Conservation (phyloP, 768 basidiomycete genomes). For the Leccinum ochraceum region DNA sequence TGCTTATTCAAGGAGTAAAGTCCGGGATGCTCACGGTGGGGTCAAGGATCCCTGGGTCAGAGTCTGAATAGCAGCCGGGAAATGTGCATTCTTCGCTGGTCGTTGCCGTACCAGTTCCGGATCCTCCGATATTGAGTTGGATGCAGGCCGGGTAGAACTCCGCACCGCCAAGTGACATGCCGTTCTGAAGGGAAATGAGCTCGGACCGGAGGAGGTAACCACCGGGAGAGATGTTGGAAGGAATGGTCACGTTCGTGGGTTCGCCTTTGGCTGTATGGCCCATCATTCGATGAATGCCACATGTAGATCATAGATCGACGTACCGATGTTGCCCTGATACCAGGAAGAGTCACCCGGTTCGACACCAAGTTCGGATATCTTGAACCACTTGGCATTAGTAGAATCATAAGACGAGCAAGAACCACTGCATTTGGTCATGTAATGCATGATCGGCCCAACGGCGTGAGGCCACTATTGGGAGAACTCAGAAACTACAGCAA, state of each 20-base stretch:
- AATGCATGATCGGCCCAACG: conserved; percentile 70
- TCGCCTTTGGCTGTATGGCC: conserved; percentile 35
- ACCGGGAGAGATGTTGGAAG: conserved; percentile 57
- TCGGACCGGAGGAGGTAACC: conserved; percentile 79
- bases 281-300: not conserved
- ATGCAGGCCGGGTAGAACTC: conserved; percentile 36
- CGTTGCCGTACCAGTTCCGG: conserved; percentile 20
- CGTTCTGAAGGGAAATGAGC: conserved; percentile 75
- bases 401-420: conserved; percentile 62
- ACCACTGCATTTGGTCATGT: conserved; percentile 62
- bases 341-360: conserved; percentile 40
- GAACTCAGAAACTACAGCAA: not conserved
- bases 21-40: conserved; percentile 36
- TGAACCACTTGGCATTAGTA: conserved; percentile 68
- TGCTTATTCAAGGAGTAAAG: not conserved
- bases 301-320: conserved; percentile 22
- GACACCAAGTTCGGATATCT: conserved; percentile 56
- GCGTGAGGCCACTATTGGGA: conserved; percentile 50
- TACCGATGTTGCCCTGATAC: conserved; percentile 52
- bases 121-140: conserved; percentile 32
- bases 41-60: conserved; percentile 67
- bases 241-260: conserved; percentile 45
- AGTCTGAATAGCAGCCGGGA: conserved; percentile 71
- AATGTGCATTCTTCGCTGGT: conserved; percentile 49
- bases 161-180: conserved; percentile 54